Evolutionary conservation across 768 basidiomycete species (phyloP).

Genomic region (Boletus edulis): DNA sequence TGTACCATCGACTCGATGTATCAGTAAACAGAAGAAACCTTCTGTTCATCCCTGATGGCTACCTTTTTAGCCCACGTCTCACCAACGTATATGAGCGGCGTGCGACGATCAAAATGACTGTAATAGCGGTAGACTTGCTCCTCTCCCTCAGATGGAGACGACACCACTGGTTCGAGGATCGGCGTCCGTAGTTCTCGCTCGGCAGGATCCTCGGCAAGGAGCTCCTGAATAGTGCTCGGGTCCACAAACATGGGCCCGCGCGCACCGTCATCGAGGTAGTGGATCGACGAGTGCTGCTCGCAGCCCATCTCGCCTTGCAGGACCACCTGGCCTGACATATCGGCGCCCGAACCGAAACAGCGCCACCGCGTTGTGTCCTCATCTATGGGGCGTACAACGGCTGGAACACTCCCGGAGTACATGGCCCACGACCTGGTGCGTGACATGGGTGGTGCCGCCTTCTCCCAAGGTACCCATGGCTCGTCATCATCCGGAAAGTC

Average conservation of each 20-base stretch:
- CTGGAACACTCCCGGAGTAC: background rate
- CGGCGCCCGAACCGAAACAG: background rate
- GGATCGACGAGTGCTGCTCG: background rate
- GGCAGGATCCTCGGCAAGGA: conserved; percentile 3
- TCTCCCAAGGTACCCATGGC: conserved; percentile 21
- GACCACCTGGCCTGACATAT: conserved; percentile 1
- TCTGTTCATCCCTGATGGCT: background rate
- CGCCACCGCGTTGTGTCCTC: background rate
- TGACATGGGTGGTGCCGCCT: background rate
- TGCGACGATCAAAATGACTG: rapidly evolving
- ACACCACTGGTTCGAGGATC: conserved; percentile 2
- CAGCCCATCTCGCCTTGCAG: background rate
- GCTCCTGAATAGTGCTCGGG: background rate
- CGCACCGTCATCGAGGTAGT: conserved; percentile 20
- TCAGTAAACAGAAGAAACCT: background rate
- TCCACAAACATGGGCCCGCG: conserved; percentile 20
- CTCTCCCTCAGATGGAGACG: conserved; percentile 14
- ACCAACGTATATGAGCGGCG: conserved; percentile 15
- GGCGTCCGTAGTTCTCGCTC: conserved; percentile 6
- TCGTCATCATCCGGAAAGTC: conserved; percentile 16
- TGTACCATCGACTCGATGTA: no score
- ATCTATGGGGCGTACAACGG: background rate
- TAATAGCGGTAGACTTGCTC: conserved; percentile 14
- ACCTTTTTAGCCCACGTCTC: conserved; percentile 19
- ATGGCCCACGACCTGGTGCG: background rate